Conservation (phyloP, 495 filamentous ascomycete genomes). For the Podospora conica region DNA sequence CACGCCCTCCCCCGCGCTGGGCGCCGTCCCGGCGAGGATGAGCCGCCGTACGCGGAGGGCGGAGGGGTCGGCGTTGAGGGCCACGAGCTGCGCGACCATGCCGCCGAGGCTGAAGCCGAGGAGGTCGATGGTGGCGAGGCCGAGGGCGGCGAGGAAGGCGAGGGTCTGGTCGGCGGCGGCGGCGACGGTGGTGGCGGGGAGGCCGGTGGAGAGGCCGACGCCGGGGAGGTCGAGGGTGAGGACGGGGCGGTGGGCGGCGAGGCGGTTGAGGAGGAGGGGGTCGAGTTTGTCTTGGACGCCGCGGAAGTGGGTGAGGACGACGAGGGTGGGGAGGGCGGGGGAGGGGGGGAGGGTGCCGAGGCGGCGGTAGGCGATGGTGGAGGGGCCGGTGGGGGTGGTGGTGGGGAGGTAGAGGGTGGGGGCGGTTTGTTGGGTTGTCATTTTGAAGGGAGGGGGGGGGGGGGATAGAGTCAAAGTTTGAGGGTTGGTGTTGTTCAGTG, state of each 20-base stretch:
- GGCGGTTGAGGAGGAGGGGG: constrained; percentile 26
- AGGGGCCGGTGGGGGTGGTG: constrained; percentile 19
- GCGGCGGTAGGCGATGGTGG: constrained; percentile 32
- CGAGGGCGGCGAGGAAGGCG: constrained; percentile 27
- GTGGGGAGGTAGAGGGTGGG: constrained; percentile 23
- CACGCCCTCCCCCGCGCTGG: constrained; percentile 18
- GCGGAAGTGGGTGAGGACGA: constrained; percentile 32
- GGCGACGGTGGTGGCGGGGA: constrained; percentile 15
- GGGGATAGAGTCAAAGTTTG: neutral
- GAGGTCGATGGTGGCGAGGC: constrained; percentile 24
- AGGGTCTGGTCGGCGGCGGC: constrained; percentile 26
- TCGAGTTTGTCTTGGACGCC: constrained; percentile 28
- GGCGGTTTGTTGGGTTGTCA: constrained; percentile 32
- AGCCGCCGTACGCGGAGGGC: constrained; percentile 13
- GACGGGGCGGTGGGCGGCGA: constrained; percentile 19
- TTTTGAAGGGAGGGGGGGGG: constrained; percentile 1
- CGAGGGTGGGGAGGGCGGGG: constrained; percentile 23
- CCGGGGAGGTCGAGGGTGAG: constrained; percentile 29
- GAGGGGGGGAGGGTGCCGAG: constrained; percentile 23
- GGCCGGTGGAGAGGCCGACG: constrained; percentile 24
- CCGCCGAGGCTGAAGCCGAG: constrained; percentile 33
- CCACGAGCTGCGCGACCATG: constrained; percentile 24
- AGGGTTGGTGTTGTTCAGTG: neutral
- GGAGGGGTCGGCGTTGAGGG: constrained; percentile 14
- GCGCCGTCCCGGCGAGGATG: constrained; percentile 20